A percentile compares a stretch with the other conserved stretches of the same genome.
These are phyloP conservation scores for Bolboschoenoplectus hybrid DNA, from an alignment of 202 grass and related monocot genomes.

Conservation along the genomic window DNA sequence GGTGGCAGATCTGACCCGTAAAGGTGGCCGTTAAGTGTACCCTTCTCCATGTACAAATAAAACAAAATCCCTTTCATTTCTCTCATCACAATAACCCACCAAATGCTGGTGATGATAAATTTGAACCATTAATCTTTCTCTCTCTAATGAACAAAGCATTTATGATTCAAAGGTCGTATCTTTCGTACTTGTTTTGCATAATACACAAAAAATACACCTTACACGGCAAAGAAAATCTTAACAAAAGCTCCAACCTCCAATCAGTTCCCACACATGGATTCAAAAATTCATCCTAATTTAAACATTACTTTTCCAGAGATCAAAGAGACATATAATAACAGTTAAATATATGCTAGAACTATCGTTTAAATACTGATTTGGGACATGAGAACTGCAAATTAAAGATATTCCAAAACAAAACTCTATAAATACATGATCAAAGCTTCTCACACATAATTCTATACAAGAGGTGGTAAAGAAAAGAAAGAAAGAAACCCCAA, in stretches of 20 bases:
- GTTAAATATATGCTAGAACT: too few species aligned
- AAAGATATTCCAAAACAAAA: not conserved
- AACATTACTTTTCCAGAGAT: too few species aligned
- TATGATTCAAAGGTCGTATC: not conserved
- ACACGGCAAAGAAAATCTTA: not conserved
- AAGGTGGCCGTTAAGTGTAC: conserved; percentile 69
- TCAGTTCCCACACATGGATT: not conserved
- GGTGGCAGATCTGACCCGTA: conserved; percentile 53
- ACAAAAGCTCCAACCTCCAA: not conserved
- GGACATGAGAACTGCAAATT: too few species aligned
- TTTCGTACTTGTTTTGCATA: not conserved
- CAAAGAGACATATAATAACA: too few species aligned
- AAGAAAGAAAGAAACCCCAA: not conserved
- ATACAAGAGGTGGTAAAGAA: conserved; percentile 29
- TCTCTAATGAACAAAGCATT: not conserved
- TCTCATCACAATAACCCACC: conserved; percentile 77
- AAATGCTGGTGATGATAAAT: conserved; percentile 58
- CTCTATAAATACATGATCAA: conserved; percentile 38
- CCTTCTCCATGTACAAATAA: conserved; percentile 76
- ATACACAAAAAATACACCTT: too few species aligned
- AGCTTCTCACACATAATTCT: conserved; percentile 33
- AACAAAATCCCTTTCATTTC: conserved; percentile 82
- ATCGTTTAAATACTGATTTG: not conserved
- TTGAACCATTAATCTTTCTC: not conserved
- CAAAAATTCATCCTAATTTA: not conserved